These are phyloP conservation scores for Orbilia brochopaga DNA, from an alignment of 2,329 filamentous ascomycete species.

Conservation along the genomic window DNA sequence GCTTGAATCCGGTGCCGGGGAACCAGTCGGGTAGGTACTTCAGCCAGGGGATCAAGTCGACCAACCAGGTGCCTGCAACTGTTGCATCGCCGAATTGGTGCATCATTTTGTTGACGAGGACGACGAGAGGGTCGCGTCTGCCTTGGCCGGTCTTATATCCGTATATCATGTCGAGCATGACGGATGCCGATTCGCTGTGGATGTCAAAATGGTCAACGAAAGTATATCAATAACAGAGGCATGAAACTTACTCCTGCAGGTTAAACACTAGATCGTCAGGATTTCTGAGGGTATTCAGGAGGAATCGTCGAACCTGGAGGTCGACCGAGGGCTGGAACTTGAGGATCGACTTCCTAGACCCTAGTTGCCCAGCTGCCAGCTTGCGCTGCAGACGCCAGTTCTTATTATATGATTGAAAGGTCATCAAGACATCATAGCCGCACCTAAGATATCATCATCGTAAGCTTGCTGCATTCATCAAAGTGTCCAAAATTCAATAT, in stretches of 20 bases:
- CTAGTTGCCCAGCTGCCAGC: slow-evolving; percentile 60
- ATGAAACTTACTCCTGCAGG: slow-evolving; percentile 59
- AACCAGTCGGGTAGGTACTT: slow-evolving; percentile 60
- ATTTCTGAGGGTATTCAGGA: slow-evolving; percentile 59
- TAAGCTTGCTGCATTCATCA: background rate
- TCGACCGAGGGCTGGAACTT: slow-evolving; percentile 61
- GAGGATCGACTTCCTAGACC: slow-evolving; percentile 58
- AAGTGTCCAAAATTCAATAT: background rate
- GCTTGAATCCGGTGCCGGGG: slow-evolving; percentile 61
- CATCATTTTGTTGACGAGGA: slow-evolving; percentile 59
- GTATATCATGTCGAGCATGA: slow-evolving; percentile 61
- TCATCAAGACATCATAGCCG: slow-evolving; percentile 59
- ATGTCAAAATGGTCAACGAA: slow-evolving; percentile 7
- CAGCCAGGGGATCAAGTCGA: slow-evolving; percentile 61
- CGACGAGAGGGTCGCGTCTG: slow-evolving; percentile 60
- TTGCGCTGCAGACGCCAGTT: slow-evolving; percentile 60
- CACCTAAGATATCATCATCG: slow-evolving; percentile 55
- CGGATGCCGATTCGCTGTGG: slow-evolving; percentile 57
- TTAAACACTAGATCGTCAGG: slow-evolving; percentile 59
- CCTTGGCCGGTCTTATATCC: slow-evolving; percentile 61
- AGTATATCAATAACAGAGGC: too few relatives aligned
- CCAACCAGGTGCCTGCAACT: slow-evolving; percentile 60
- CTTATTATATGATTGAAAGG: slow-evolving; percentile 57
- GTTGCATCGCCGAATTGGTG: slow-evolving; percentile 58
- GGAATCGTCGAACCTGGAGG: slow-evolving; percentile 60